Conservation (phyloP, 257 asterid genomes). For the Lavandula angustifolia region DNA sequence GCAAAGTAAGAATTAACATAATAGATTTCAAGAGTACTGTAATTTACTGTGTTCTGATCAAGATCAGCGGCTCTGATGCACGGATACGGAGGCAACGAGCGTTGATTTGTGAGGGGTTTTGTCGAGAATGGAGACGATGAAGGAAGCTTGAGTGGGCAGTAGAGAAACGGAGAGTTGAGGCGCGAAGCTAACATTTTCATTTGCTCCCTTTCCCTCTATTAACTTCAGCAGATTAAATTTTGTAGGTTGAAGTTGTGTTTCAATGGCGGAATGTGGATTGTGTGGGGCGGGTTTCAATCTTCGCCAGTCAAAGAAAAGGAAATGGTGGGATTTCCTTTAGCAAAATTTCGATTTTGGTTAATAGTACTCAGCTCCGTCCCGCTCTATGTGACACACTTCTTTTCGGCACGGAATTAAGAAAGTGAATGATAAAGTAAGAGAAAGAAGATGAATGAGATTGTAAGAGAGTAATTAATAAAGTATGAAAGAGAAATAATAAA, state of each 20-base stretch:
- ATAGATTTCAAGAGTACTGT: neutral
- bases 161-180: slow-evolving; percentile 59
- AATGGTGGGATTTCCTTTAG: slow-evolving; percentile 5
- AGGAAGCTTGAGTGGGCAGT: slow-evolving; percentile 53
- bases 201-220: neutral
- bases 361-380: neutral
- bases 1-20: neutral
- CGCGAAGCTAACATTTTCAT: slow-evolving; percentile 57
- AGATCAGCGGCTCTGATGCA: slow-evolving; percentile 79
- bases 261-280: slow-evolving; percentile 45
- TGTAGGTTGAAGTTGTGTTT: slow-evolving; percentile 24
- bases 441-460: too few species aligned
- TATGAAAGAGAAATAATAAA: too few species aligned
- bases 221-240: slow-evolving; percentile 11
- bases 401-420: too few species aligned
- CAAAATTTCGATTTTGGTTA: neutral
- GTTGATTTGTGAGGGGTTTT: slow-evolving; percentile 42
- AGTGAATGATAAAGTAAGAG: too few species aligned
- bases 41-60: slow-evolving; percentile 80
- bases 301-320: slow-evolving; percentile 29
- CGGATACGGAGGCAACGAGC: slow-evolving; percentile 58
- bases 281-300: slow-evolving; percentile 50
- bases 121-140: slow-evolving; percentile 39
- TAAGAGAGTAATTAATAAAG: too few species aligned
- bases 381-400: neutral